These are phyloP conservation scores for Mycena rosella DNA, from an alignment of 768 basidiomycete species.

Conservation along the genomic window DNA sequence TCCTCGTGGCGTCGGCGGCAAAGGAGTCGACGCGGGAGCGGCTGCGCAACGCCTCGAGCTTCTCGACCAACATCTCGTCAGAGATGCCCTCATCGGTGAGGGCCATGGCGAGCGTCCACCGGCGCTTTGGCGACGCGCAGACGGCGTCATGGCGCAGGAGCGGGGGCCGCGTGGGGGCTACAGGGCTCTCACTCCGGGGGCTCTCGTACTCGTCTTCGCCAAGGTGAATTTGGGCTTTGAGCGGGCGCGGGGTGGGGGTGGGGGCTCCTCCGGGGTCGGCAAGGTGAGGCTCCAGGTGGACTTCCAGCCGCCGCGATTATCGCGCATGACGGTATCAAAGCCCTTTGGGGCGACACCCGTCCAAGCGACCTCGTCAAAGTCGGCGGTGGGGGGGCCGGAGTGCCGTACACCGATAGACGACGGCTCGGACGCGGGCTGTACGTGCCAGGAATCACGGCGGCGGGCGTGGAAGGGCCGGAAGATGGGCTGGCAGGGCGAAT, in stretches of 20 bases:
- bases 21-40: constrained; percentile 24
- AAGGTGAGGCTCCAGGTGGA: constrained; percentile 30
- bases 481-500: constrained; percentile 26
- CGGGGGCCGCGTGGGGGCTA: constrained; percentile 7
- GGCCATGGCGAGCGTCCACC: constrained; percentile 50
- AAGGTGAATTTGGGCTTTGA: constrained; percentile 12
- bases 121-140: constrained; percentile 24
- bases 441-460: constrained; percentile 34
- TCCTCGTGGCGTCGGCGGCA: constrained; percentile 4
- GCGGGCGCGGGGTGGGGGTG: background rate
- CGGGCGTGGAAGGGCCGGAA: constrained; percentile 33
- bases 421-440: constrained; percentile 5
- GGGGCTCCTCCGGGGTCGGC: background rate
- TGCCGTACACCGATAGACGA: background rate
- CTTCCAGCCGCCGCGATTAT: constrained; percentile 23
- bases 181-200: constrained; percentile 16
- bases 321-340: background rate
- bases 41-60: constrained; percentile 45
- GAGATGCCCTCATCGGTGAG: constrained; percentile 55
- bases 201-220: constrained; percentile 23
- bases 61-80: constrained; percentile 52
- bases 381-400: constrained; percentile 14
- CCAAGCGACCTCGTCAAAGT: constrained; percentile 24
- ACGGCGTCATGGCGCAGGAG: constrained; percentile 26
- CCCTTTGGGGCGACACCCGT: constrained; percentile 17